These are phyloP conservation scores for Liriodendron chinense DNA, from an alignment of 164 flowering plant species.

Conservation along the genomic window DNA sequence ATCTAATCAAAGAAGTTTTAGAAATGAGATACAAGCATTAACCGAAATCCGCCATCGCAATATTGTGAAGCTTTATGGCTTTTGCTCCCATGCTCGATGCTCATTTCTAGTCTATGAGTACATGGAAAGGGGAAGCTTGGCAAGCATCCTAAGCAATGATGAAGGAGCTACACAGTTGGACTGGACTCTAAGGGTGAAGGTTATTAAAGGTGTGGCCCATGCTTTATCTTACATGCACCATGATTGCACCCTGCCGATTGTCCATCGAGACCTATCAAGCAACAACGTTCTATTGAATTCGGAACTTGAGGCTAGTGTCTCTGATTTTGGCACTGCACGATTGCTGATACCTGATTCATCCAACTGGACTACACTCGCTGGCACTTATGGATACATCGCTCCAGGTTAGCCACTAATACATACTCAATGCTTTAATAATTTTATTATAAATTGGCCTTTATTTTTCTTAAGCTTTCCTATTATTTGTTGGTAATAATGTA, in stretches of 20 bases:
- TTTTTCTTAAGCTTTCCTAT: no score
- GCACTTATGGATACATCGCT: constrained; percentile 69
- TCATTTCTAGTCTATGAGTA: constrained; percentile 60
- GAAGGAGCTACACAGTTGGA: constrained; percentile 29
- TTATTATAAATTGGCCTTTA: no score
- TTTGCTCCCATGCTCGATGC: constrained; percentile 32
- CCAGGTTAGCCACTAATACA: constrained; percentile 39
- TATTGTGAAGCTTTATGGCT: constrained; percentile 58
- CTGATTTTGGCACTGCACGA: constrained; percentile 65
- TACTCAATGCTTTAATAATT: background rate
- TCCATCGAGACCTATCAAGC: constrained; percentile 53
- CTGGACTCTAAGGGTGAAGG: constrained; percentile 45
- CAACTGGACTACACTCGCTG: constrained; percentile 54
- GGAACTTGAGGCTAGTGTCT: constrained; percentile 39
- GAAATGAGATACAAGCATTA: constrained; percentile 48
- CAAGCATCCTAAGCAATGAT: constrained; percentile 31
- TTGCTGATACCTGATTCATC: constrained; percentile 39
- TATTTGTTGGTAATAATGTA: no score
- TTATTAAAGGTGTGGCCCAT: constrained; percentile 60
- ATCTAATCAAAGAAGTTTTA: constrained; percentile 17
- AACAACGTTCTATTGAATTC: constrained; percentile 54
- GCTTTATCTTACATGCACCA: constrained; percentile 70
- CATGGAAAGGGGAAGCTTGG: constrained; percentile 50
- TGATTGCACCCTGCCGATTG: constrained; percentile 56
- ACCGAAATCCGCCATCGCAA: constrained; percentile 59